Evolutionary conservation across 371 early-diverging fungal genomes (phyloP).

Genomic region (Mucor lusitanicus): DNA sequence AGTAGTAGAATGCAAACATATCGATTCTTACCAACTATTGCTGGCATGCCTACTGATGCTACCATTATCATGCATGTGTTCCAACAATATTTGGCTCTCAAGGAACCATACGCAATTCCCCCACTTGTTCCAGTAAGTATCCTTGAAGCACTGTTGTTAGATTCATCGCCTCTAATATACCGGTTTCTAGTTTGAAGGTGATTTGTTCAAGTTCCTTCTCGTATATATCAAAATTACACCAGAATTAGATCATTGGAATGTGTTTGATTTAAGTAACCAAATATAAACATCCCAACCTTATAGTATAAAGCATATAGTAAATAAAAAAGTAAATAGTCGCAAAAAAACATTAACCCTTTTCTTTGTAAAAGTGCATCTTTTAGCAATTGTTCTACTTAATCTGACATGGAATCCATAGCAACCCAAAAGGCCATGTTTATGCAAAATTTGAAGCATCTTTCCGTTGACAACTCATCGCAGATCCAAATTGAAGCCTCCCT

Average conservation of each 20-base stretch:
- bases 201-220: conserved; percentile 22
- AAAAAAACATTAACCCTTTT: not conserved
- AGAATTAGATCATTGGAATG: conserved; percentile 11
- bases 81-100: conserved; percentile 2
- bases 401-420: not conserved
- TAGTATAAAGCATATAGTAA: not conserved
- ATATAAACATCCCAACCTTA: not conserved
- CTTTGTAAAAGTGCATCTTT: not conserved
- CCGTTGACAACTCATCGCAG: not conserved
- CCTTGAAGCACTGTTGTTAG: no score
- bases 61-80: conserved; percentile 16
- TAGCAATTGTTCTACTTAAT: not conserved
- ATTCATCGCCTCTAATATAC: not conserved
- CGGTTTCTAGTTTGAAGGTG: conserved; percentile 8
- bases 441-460: not conserved
- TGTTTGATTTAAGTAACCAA: not conserved
- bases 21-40: conserved; percentile 34
- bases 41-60: conserved; percentile 44
- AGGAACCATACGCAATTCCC: conserved; percentile 23
- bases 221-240: conserved; percentile 25
- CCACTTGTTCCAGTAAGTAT: conserved; percentile 24
- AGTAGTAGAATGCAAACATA: conserved; percentile 39
- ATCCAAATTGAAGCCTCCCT: not conserved
- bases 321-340: not conserved
- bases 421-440: not conserved